Evolutionary conservation across 495 filamentous ascomycete species (phyloP).

Genomic region (Penicillium egyptiacum): DNA sequence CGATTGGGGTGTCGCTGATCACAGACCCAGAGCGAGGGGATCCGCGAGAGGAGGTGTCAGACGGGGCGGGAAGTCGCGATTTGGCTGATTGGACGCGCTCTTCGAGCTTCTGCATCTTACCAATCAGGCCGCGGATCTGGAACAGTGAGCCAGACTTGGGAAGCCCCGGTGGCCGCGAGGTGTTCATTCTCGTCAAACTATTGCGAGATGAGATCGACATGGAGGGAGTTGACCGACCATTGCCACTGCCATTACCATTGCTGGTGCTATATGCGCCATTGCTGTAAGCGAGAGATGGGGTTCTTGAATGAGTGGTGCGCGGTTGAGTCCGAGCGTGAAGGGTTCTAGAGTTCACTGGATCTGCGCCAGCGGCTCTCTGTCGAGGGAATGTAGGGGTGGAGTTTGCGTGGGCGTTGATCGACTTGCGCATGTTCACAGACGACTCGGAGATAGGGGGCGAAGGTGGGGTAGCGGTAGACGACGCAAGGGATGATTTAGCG

Average conservation of each 20-base stretch:
- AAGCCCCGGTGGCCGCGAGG: constrained; percentile 42
- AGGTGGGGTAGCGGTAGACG: constrained; percentile 71
- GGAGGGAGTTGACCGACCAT: constrained; percentile 43
- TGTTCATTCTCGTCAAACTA: constrained; percentile 34
- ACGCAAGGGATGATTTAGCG: constrained; percentile 67
- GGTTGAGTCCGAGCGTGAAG: constrained; percentile 45
- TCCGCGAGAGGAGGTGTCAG: constrained; percentile 73
- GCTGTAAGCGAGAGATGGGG: constrained; percentile 52
- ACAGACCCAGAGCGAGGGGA: constrained; percentile 65
- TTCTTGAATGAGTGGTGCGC: constrained; percentile 47
- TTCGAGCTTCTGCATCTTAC: constrained; percentile 95
- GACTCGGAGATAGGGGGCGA: constrained; percentile 60
- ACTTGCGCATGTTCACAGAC: constrained; percentile 46
- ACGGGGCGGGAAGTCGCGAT: constrained; percentile 83
- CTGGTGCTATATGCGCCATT: constrained; percentile 42
- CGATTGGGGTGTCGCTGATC: constrained; percentile 47
- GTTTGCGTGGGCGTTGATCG: constrained; percentile 37
- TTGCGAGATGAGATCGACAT: constrained; percentile 39
- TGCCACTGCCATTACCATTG: constrained; percentile 36
- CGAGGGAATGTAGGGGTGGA: constrained; percentile 42
- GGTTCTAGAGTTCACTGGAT: constrained; percentile 38
- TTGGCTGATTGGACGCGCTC: constrained; percentile 89
- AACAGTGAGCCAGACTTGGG: constrained; percentile 84
- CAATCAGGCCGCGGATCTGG: constrained; percentile 89
- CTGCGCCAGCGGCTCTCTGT: constrained; percentile 38